phyloP scores from a whole-genome alignment of 2,329 filamentous ascomycete species.

The Tolypocladium inflatum region DNA sequence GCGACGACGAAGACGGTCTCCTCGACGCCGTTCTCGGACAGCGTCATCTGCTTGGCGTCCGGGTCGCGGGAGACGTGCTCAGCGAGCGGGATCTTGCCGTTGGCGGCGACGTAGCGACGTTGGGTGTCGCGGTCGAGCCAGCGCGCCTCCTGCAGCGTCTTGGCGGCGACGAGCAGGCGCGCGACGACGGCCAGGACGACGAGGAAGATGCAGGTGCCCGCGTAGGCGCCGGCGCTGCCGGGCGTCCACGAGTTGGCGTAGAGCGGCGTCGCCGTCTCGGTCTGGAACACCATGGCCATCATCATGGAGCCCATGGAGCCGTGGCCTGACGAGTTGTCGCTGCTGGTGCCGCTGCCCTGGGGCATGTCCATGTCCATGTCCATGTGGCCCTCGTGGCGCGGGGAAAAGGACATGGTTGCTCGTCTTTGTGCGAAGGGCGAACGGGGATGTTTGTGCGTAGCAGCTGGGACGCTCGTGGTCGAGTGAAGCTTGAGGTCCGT shows the following conservation, averaged over 20 bases:
- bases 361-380: conserved; percentile 10
- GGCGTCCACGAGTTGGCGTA: conserved; percentile 67
- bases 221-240: conserved; percentile 58
- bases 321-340: conserved; percentile 3
- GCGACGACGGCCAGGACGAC: conserved; percentile 63
- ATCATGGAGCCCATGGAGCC: conserved; percentile 8
- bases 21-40: conserved; percentile 70
- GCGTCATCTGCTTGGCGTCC: conserved; percentile 53
- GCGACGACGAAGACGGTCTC: conserved; percentile 70
- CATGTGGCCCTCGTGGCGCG: conserved; percentile 6
- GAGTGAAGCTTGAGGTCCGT: neutral
- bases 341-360: conserved; percentile 4
- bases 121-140: conserved; percentile 66
- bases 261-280: conserved; percentile 35
- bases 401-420: neutral
- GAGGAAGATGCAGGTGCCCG: conserved; percentile 86
- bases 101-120: conserved; percentile 68
- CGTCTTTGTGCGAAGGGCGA: neutral
- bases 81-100: conserved; percentile 49
- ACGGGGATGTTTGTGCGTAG: neutral
- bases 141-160: conserved; percentile 49
- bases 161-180: conserved; percentile 63
- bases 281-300: conserved; percentile 54
- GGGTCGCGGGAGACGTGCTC: conserved; percentile 50
- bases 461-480: neutral